Evolutionary conservation across 257 asterid species (phyloP), one percentile per base, ranked within the genome.

Genomic region (Handroanthus guayacan): DNA sequence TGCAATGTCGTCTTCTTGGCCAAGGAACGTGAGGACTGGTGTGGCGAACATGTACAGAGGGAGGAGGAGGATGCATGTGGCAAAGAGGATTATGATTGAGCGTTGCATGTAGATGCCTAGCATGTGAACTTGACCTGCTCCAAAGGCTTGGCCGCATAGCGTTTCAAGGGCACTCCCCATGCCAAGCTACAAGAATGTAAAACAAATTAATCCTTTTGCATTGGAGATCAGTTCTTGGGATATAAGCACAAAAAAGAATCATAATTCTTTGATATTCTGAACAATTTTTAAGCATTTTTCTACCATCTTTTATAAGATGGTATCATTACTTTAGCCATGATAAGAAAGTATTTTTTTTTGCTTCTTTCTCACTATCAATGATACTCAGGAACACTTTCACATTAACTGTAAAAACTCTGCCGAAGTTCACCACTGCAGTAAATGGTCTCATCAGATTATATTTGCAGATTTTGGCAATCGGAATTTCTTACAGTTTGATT

Each of bases 91-190:
- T 16, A 91, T 75, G 57, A 87, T 84, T 0, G 98, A 93, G 41
- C 97, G 90, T 71, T 93, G 98, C 91, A 92, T 82, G 68, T 93
- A 91, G 38, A 88, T 18, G 5, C 98, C 97, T 0, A 93, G 97
- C 97, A 88, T 81, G 66, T 91, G 91, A 58, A 87, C 84, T 79
- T 91, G 90, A 12, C 94, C 92, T 1, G 97, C 97, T 13, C 98
- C 98, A 43, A 84, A 91, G 44, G 98, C 95, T 61, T 93, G 98
- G 17, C 97, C 98, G 63, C 97, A 89, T 3, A 91, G 84, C 11
- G 98, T 93, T 86, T 93, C 98, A 5, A 93, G 91, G 50, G 97
- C 98, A 78, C 98, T 91, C 38, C 98, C 98, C 98, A 93, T 93
- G 31, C 98, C 98, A 67, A 93, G 94, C 98, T 93, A 60, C 91